Conservation (phyloP, 495 filamentous ascomycete species). For the Achaetomiella virescens region DNA sequence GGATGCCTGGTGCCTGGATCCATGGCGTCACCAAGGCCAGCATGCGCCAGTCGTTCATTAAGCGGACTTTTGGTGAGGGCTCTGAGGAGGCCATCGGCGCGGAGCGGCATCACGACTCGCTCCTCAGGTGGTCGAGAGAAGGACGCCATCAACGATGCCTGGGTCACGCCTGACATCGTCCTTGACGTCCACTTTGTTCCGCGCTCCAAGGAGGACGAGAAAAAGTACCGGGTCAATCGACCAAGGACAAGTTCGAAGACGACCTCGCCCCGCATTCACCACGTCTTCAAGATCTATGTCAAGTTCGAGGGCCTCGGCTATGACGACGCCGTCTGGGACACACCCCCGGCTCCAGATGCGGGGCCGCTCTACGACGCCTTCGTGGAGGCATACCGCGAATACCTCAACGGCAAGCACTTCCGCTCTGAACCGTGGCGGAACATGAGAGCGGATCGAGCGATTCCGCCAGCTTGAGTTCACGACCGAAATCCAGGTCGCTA, state of each 20-base stretch:
- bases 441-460: conserved; percentile 55
- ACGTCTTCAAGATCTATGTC: conserved; percentile 65
- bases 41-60: conserved; percentile 72
- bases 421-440: conserved; percentile 42
- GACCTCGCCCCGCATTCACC: conserved; percentile 61
- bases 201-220: conserved; percentile 31
- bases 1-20: conserved; percentile 87
- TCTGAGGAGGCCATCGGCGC: conserved; percentile 15
- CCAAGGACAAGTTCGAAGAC: conserved; percentile 48
- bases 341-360: conserved; percentile 63
- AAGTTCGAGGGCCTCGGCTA: conserved; percentile 97
- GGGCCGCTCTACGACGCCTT: conserved; percentile 75
- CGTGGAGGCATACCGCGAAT: conserved; percentile 74
- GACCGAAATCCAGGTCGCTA: conserved; percentile 55
- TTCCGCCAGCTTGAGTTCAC: conserved; percentile 61
- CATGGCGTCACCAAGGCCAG: conserved; percentile 58
- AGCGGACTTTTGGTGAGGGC: conserved; percentile 50
- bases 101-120: conserved; percentile 28
- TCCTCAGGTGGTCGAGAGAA: conserved; percentile 63
- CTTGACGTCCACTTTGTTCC: conserved; percentile 58
- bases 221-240: conserved; percentile 38
- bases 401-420: conserved; percentile 68
- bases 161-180: conserved; percentile 78
- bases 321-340: conserved; percentile 86
- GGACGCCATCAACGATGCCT: conserved; percentile 81